Evolutionary conservation across 148 eudicot genomes (phyloP), one percentile per base, ranked within the genome.

Genomic region (Bassia scoparia): DNA sequence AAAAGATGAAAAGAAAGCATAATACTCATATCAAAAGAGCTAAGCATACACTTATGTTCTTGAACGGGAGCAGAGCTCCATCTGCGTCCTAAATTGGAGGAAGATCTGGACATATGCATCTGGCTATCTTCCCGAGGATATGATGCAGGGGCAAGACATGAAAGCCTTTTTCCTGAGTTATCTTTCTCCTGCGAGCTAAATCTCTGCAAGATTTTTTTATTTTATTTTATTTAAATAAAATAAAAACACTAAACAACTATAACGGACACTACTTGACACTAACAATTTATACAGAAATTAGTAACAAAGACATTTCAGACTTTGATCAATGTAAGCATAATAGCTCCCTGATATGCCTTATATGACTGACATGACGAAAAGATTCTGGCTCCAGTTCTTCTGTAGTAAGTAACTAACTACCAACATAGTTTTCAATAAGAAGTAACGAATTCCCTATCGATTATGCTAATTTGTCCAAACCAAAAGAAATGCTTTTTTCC

Each of bases 131-230:
- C 96, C 69, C 90, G 85, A 38, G 93, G 48, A 79, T 85, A 76
- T 66, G 83, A 75, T 38, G 74, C 64, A 14, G 92, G 89, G 61
- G 97, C 85, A 59, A 84, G 77, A 77, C 85, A 76, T 68, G 89
- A 76, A 73, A 77, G 62, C 81, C 84, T 88, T 81, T 78, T 91
- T 38, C 69, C 75, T 54, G 91, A 84, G 73, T 74, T 87, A 76
- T 91, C 96, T 82, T 86, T 89, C 77, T 94, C 98, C 80, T 95
- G 95, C 61, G 93, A 86, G 73, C 85, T 80, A 77, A 87, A 74
- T 77, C 84, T 89, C 98, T 95, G 81, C 62, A 84, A 74, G 71
- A 33, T 31, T n/a, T n/a, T n/a, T n/a, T n/a, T n/a, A n/a, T n/a
- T n/a, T n/a, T n/a, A n/a, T n/a, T n/a, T n/a, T n/a, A n/a, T n/a